A percentile compares a stretch with the other conserved stretches of the same genome.
These are phyloP conservation scores for Trichophyton verrucosum DNA, from an alignment of 2,329 filamentous ascomycete genomes.

Conservation along the genomic window DNA sequence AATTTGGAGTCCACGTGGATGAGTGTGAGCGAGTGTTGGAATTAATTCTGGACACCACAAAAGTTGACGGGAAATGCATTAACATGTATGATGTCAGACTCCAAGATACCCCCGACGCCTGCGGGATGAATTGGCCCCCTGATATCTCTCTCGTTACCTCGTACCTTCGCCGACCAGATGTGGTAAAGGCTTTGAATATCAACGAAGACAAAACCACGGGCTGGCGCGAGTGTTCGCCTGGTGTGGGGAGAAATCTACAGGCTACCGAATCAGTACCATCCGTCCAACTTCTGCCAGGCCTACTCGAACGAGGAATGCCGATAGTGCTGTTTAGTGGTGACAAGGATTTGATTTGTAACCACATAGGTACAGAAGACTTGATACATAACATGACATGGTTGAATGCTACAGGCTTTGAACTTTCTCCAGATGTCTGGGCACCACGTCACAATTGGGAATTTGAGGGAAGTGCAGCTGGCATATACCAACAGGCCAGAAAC, in stretches of 20 bases:
- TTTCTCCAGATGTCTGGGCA: slow-evolving; percentile 74
- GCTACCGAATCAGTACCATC: slow-evolving; percentile 60
- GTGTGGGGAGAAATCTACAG: slow-evolving; percentile 60
- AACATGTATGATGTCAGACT: slow-evolving; percentile 98
- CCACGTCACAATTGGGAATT: slow-evolving; percentile 92
- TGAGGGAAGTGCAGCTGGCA: slow-evolving; percentile 73
- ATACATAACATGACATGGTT: slow-evolving; percentile 90
- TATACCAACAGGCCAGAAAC: slow-evolving; percentile 91
- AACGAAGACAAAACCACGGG: slow-evolving; percentile 69
- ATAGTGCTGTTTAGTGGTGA: slow-evolving; percentile 85
- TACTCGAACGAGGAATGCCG: slow-evolving; percentile 60
- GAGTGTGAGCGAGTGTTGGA: slow-evolving; percentile 68
- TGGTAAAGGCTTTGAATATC: slow-evolving; percentile 68
- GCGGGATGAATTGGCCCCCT: slow-evolving; percentile 96
- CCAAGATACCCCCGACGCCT: slow-evolving; percentile 65
- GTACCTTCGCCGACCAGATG: slow-evolving; percentile 73
- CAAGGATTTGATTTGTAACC: slow-evolving; percentile 93
- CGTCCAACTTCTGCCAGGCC: slow-evolving; percentile 59
- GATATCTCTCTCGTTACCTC: slow-evolving; percentile 66
- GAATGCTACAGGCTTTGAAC: slow-evolving; percentile 80
- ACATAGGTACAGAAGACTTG: slow-evolving; percentile 80
- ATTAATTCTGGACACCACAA: slow-evolving; percentile 56
- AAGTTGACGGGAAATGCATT: slow-evolving; percentile 49
- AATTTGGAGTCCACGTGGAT: slow-evolving; percentile 51
- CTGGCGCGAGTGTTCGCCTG: slow-evolving; percentile 81